Evolutionary conservation across 2,329 filamentous ascomycete genomes (phyloP).

Genomic region (Cladophialophora chaetospira): DNA sequence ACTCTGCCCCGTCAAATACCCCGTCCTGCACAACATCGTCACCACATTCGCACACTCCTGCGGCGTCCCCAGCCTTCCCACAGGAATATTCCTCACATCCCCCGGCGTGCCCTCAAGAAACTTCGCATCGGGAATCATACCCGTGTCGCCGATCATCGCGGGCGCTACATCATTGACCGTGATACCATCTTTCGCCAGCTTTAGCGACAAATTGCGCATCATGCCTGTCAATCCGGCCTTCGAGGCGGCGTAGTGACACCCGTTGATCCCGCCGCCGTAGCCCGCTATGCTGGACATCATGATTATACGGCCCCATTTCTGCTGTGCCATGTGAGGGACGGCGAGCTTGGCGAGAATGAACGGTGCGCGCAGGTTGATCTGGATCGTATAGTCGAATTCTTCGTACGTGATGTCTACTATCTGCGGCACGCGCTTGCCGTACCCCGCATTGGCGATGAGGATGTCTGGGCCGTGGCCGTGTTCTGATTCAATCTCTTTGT

Average conservation of each 20-base stretch:
- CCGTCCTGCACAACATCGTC: slow-evolving; percentile 62
- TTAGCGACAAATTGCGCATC: slow-evolving; percentile 65
- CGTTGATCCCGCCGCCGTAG: slow-evolving; percentile 65
- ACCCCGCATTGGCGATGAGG: slow-evolving; percentile 66
- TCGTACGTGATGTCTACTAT: slow-evolving; percentile 63
- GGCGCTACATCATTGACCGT: slow-evolving; percentile 70
- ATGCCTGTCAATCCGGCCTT: slow-evolving; percentile 65
- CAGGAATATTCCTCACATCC: slow-evolving; percentile 61
- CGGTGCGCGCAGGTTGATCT: slow-evolving; percentile 63
- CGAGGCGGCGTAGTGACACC: slow-evolving; percentile 56
- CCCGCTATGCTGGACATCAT: slow-evolving; percentile 66
- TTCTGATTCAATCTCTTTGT: slow-evolving; percentile 54
- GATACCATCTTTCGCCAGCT: slow-evolving; percentile 62
- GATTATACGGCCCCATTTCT: slow-evolving; percentile 65
- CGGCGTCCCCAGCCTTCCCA: slow-evolving; percentile 59
- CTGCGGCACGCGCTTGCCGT: slow-evolving; percentile 61
- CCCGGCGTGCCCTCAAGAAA: slow-evolving; percentile 56
- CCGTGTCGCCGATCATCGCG: slow-evolving; percentile 67
- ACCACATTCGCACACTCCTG: slow-evolving; percentile 64
- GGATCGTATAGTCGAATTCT: slow-evolving; percentile 65
- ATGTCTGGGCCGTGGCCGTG: slow-evolving; percentile 64
- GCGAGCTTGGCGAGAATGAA: slow-evolving; percentile 64
- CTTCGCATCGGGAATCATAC: slow-evolving; percentile 63
- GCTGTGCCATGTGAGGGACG: slow-evolving; percentile 61
- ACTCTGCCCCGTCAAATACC: slow-evolving; percentile 62